Evolutionary conservation across 768 basidiomycete genomes (phyloP).

Genomic region (Vararia minispora): DNA sequence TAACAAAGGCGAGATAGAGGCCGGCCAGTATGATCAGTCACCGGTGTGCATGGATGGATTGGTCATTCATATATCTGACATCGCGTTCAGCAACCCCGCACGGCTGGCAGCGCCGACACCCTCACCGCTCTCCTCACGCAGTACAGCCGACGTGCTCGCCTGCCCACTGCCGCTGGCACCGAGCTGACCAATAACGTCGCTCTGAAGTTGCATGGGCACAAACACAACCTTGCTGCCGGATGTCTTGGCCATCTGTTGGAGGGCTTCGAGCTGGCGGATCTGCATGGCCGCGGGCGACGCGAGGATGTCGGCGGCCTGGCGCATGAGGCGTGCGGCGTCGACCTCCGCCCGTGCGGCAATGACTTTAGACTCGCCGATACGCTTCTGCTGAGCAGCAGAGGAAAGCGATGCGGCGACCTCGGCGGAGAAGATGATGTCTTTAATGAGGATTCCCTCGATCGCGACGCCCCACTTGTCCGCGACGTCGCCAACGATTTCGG

Average conservation of each 20-base stretch:
- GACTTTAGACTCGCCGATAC: constrained; percentile 93
- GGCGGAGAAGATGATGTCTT: constrained; percentile 86
- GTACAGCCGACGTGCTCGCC: constrained; percentile 16
- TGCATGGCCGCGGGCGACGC: constrained; percentile 97
- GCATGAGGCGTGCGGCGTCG: constrained; percentile 89
- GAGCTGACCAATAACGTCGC: constrained; percentile 49
- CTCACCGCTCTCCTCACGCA: constrained; percentile 27
- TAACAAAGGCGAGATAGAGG: no score
- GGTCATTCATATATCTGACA: constrained; percentile 37
- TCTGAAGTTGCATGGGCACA: constrained; percentile 86
- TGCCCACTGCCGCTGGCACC: constrained; percentile 13
- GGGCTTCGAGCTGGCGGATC: constrained; percentile 91
- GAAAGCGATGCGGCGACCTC: constrained; percentile 89
- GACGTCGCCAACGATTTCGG: constrained; percentile 87
- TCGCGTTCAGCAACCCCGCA: constrained; percentile 40
- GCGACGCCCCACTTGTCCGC: constrained; percentile 96
- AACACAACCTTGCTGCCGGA: constrained; percentile 89
- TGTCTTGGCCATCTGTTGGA: constrained; percentile 90
- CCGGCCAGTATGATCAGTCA: no score
- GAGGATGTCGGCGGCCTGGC: constrained; percentile 91
- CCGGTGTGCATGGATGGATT: no score
- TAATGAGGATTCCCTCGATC: constrained; percentile 93
- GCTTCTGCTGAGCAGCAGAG: constrained; percentile 93
- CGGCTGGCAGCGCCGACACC: constrained; percentile 33
- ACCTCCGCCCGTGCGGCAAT: constrained; percentile 95